These are phyloP conservation scores for Podospora appendiculata DNA, from an alignment of 495 filamentous ascomycete species.

Conservation along the genomic window DNA sequence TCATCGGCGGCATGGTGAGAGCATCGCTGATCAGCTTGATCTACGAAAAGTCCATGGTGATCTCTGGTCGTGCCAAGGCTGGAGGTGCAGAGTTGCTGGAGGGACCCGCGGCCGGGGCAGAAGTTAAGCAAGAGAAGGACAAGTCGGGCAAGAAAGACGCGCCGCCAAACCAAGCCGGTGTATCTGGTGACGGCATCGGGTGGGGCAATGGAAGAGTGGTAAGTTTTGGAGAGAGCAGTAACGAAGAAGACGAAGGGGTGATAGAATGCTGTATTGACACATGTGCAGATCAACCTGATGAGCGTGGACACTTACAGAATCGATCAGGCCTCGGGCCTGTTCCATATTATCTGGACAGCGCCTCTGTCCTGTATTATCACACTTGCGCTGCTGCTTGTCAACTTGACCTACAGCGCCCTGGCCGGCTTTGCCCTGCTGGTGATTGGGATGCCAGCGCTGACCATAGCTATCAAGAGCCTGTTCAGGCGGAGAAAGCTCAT, in stretches of 20 bases:
- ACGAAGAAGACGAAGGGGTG: not conserved
- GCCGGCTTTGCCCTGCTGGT: slow-evolving; percentile 79
- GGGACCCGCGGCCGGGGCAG: slow-evolving; percentile 26
- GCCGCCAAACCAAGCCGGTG: slow-evolving; percentile 25
- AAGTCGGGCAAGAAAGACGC: slow-evolving; percentile 26
- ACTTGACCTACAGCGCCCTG: slow-evolving; percentile 79
- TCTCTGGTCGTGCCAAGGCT: slow-evolving; percentile 71
- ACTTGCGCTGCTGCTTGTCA: slow-evolving; percentile 70
- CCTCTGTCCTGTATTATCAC: slow-evolving; percentile 72
- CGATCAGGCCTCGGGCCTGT: slow-evolving; percentile 75
- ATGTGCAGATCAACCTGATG: slow-evolving; percentile 65
- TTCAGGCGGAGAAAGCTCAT: slow-evolving; percentile 65
- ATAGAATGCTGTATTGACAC: slow-evolving; percentile 2
- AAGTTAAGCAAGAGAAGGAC: slow-evolving; percentile 31
- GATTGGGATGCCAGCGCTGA: slow-evolving; percentile 66
- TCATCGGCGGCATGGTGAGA: slow-evolving; percentile 69
- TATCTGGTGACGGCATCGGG: slow-evolving; percentile 61
- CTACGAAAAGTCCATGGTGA: slow-evolving; percentile 75
- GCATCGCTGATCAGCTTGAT: slow-evolving; percentile 67
- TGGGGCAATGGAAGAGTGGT: slow-evolving; percentile 86
- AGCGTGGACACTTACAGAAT: slow-evolving; percentile 86
- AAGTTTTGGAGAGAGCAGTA: not conserved
- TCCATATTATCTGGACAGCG: slow-evolving; percentile 84
- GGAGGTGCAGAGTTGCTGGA: slow-evolving; percentile 41
- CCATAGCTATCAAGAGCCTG: slow-evolving; percentile 61